Base-by-base conservation (phyloP, 495 filamentous ascomycete species). In the Ascodesmis nigricans region DNA sequence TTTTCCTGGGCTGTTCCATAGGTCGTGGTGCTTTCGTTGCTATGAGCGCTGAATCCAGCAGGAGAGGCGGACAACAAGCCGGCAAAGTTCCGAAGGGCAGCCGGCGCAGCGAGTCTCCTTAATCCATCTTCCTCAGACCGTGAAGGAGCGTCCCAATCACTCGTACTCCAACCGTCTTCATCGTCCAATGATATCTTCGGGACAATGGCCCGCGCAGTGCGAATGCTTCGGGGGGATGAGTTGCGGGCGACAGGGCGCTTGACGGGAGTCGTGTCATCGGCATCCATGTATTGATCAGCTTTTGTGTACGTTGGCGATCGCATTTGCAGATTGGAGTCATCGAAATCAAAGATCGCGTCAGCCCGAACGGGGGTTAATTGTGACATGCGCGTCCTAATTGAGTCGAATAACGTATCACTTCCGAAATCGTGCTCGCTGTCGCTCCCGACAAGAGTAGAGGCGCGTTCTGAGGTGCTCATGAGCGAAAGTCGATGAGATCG, bases 371-470 rank as follows among this genome's bases (percentile, higher is more conserved):
- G 48, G 11, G 44, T 47, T 4, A 41, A 31, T 30, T 52, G 69
- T 4, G 82, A 90, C 16, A 71, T 69, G 31, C 73, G 67, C 5
- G 84, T 92, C 37, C 81, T 73, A 41, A 87, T 59, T 10, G 83
- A 93, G 53, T 95, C 87, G 57, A 78, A 95, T 29, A 82, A 69
- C 4, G 78, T 84, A 44, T 93, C 87, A 44, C 77, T 91, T 55
- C 76, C 67, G 37, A 78, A 71, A 45, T 91, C 82, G 26, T 68
- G 67, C 43, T 87, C 75, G 42, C 63, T 64, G 41, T 97, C 84
- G 13, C 83, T 92, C 21, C 79, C 78, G 22, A 78, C 68, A 16
- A 83, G 54, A 1, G 80, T 91, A 4, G 78, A 84, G 8, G 78
- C 65, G 28, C 71, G 75, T 42, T 91, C 80, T 15, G 76, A 75